Evolutionary conservation across 2,329 filamentous ascomycete genomes (phyloP).

Genomic region (Penicillium frequentans): DNA sequence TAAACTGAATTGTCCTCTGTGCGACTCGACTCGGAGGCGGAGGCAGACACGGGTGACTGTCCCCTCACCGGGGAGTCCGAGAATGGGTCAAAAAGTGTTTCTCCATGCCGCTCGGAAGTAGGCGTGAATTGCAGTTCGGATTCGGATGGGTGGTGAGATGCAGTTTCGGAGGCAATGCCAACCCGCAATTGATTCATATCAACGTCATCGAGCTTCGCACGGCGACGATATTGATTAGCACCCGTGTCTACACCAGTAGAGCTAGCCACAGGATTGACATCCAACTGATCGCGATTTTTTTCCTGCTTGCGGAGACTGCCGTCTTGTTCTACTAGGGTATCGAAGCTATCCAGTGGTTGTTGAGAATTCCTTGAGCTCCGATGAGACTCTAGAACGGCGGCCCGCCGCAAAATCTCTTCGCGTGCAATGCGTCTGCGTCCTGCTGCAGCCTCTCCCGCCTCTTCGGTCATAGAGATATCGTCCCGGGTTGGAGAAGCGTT

Average conservation of each 20-base stretch:
- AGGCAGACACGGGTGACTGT: slow-evolving; percentile 18
- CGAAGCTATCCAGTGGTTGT: slow-evolving; percentile 37
- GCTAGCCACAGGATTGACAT: slow-evolving; percentile 23
- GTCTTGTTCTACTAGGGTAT: slow-evolving; percentile 46
- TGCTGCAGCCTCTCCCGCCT: slow-evolving; percentile 44
- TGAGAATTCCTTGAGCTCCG: slow-evolving; percentile 24
- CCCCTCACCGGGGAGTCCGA: slow-evolving; percentile 11
- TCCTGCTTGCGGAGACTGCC: slow-evolving; percentile 31
- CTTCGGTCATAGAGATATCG: slow-evolving; percentile 51
- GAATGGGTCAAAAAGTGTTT: slow-evolving; percentile 24
- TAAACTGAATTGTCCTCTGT: slow-evolving; percentile 35
- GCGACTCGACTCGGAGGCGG: slow-evolving; percentile 31
- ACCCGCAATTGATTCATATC: slow-evolving; percentile 25
- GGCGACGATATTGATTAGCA: slow-evolving; percentile 25
- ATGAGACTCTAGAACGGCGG: slow-evolving; percentile 40
- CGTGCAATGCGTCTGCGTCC: slow-evolving; percentile 45
- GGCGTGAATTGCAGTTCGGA: slow-evolving; percentile 47
- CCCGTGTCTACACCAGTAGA: slow-evolving; percentile 40
- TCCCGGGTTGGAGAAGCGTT: slow-evolving; percentile 28
- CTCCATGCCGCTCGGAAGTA: slow-evolving; percentile 40
- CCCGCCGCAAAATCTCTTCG: slow-evolving; percentile 47
- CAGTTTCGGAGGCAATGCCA: slow-evolving; percentile 30
- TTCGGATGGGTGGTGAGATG: slow-evolving; percentile 43
- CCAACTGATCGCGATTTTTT: slow-evolving; percentile 6
- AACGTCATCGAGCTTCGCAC: slow-evolving; percentile 17